Base-by-base conservation (phyloP, 2,329 filamentous ascomycete genomes). In the Fusarium sambucinum region DNA sequence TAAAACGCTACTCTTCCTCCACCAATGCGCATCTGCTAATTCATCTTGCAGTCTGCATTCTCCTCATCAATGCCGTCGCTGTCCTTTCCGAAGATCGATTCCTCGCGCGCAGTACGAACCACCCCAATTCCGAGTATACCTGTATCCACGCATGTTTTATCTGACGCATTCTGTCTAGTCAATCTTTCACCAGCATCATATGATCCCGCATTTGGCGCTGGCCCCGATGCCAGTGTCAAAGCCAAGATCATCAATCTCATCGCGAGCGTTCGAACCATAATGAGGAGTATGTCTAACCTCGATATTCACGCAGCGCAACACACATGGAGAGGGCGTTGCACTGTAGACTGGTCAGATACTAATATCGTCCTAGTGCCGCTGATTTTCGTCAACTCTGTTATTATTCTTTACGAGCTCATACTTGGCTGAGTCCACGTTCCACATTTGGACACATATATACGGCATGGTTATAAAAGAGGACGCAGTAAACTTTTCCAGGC, bases 71-170 rank as follows among this genome's bases (percentile, higher is more conserved):
- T 81, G 93, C 93, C 71, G 91, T 98, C 77, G 93, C 94, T 68
- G 89, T 97, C 77, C 91, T 98, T 70, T 97, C 93, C 74, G 94
- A 97, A 87, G 94, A 97, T 82, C 91, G 94, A 66, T 97, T 97
- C 80, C 92, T 97, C 71, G 81, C 91, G 82, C 90, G 79, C 73
- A 96, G 80, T 81, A 77, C 69, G 79, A 64, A 19, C 35, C 47
- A 27, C 42, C 56, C 33, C 50, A 17, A 37, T 19, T 21, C 21
- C 21, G 37, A 48, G 27, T 11, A 25, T 23, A 47, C 11, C 16
- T 25, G 21, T 21, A 32, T 13, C 14, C 13, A n/a, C 48, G 25
- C 58, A 44, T 27, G 14, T 21, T 41, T 48, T 38, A 23, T 66
- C 54, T 75, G 52, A 74, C 62, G 41, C 5, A 5, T 14, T 29